Evolutionary conservation across 2,329 filamentous ascomycete genomes (phyloP), one percentile per base, ranked within the genome.

Genomic region (Amylocarpus encephaloides): DNA sequence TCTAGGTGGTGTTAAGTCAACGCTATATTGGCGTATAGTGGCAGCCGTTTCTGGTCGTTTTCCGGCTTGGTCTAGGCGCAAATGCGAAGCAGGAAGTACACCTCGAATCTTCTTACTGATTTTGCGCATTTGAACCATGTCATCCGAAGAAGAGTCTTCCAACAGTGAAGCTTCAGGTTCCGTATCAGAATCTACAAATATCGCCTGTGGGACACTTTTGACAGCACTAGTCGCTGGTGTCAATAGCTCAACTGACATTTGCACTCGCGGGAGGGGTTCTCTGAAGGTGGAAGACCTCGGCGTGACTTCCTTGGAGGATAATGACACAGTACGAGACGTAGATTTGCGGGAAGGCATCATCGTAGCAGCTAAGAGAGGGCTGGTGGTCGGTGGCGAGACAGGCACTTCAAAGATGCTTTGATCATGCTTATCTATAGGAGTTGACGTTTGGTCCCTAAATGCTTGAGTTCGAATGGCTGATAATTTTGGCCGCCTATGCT

Each of bases 61-160:
- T 60, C 66, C 62, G 49, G 74, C 69, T 50, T 78, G 74, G 59
- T 83, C 79, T 19, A 85, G 64, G 38, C 81, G 75, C 49, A 85
- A 71, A 77, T 81, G 84, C 5, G 82, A 85, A n/a, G 82, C 82
- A 35, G 82, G 82, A 40, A 85, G 71, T 6, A 85, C 80, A 18
- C 81, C 80, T 47, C 73, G 73, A 43, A 85, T 79, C 44, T 54
- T 65, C 50, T 57, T 65, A 11, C 59, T 52, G 11, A 64, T 51
- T 34, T 54, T 56, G 3, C 60, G 61, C 32, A 65, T 54, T 36
- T 58, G 48, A 16, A 63, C 36, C 5, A 57, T 59, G 33, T 66
- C 63, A 26, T 64, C 59, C 22, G 61, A 61, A 38, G 62, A 64
- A 13, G 58, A 58, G 4, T 53, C 48, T 5, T 29, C 15, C 11